These are phyloP conservation scores for Cenchrus americanus DNA, from an alignment of 176 grass and related monocot genomes.

Conservation along the genomic window DNA sequence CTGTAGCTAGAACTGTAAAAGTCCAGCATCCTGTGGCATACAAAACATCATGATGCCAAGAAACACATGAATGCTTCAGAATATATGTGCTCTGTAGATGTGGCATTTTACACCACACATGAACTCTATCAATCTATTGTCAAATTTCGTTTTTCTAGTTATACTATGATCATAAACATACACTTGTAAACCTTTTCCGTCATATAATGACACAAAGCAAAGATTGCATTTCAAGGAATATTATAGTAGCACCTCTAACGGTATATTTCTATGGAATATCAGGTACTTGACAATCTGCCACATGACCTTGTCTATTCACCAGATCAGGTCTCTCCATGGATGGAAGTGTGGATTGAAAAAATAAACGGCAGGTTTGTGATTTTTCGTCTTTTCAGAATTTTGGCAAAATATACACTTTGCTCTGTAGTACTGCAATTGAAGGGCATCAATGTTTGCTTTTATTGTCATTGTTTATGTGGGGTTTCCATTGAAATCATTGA, in stretches of 20 bases:
- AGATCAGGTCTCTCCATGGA: constrained; percentile 90
- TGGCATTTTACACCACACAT: not conserved
- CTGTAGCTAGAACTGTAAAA: constrained; percentile 13
- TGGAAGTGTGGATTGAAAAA: constrained; percentile 98
- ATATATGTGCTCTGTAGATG: not conserved
- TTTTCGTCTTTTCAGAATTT: constrained; percentile 15
- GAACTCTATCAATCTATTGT: not conserved
- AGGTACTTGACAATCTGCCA: constrained; percentile 99
- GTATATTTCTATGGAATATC: constrained; percentile 47
- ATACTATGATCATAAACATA: constrained; percentile 18
- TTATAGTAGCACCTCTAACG: not conserved
- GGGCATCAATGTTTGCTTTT: constrained; percentile 17
- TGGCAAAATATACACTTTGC: constrained; percentile 8
- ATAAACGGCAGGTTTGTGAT: constrained; percentile 63
- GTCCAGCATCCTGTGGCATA: not conserved
- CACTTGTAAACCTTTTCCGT: not conserved
- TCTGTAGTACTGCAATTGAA: constrained; percentile 16
- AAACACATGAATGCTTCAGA: not conserved
- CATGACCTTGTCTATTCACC: constrained; percentile 95
- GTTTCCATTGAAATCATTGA: not conserved
- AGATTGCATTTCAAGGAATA: constrained; percentile 19
- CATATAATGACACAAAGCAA: constrained; percentile 26
- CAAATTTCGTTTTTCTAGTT: not conserved
- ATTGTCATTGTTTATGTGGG: constrained; percentile 29
- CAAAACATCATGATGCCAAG: not conserved